These are phyloP conservation scores for Rosa persica DNA, from an alignment of 306 rosid species.

Conservation along the genomic window DNA sequence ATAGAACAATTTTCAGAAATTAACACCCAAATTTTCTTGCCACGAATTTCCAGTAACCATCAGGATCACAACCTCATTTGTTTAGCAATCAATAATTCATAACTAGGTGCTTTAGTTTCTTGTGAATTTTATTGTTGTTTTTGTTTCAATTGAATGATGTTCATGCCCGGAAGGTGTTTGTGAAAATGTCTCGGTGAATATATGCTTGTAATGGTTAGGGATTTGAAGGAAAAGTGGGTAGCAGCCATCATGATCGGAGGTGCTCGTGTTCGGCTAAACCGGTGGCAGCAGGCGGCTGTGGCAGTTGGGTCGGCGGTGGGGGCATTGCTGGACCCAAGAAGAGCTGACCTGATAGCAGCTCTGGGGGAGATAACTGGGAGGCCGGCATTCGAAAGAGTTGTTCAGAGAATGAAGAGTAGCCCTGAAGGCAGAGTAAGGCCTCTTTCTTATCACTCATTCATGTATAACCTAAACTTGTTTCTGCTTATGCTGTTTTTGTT, in stretches of 20 bases:
- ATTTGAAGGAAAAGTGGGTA: conserved; percentile 15
- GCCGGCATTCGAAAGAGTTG: conserved; percentile 85
- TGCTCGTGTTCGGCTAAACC: conserved; percentile 53
- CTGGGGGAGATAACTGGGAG: conserved; percentile 93
- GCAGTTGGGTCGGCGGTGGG: conserved; percentile 88
- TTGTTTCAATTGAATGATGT: neutral
- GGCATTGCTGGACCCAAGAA: conserved; percentile 81
- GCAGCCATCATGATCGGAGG: conserved; percentile 50
- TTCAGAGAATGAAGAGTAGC: conserved; percentile 68
- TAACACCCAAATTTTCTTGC: neutral
- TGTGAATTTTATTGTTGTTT: neutral
- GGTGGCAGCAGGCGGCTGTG: conserved; percentile 91
- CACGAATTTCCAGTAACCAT: neutral
- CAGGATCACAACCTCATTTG: neutral
- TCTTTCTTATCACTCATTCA: neutral
- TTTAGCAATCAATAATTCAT: neutral
- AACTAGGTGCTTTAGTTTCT: neutral
- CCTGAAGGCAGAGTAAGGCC: conserved; percentile 71
- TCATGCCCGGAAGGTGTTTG: conserved; percentile 6
- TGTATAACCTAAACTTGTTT: neutral
- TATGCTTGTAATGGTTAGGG: neutral
- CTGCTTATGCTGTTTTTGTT: neutral
- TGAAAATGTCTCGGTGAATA: conserved; percentile 6
- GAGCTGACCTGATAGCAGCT: conserved; percentile 95
- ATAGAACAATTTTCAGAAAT: neutral